These are phyloP conservation scores for Amesomyces nigricolor DNA, from an alignment of 2,329 filamentous ascomycete species.

Conservation along the genomic window DNA sequence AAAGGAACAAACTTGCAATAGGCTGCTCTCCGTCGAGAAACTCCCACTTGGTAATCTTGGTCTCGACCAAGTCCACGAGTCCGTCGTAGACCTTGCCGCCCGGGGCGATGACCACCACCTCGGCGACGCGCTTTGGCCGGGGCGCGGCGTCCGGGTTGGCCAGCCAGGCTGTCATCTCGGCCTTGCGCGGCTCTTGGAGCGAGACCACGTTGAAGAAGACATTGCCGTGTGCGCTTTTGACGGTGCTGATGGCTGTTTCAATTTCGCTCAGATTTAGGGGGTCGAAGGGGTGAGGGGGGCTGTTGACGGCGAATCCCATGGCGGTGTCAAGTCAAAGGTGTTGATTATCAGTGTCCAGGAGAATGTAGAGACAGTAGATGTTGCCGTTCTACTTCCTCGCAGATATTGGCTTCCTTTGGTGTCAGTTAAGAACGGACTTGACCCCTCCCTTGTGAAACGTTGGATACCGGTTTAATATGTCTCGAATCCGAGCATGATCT, in stretches of 20 bases:
- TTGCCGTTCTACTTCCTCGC: no score
- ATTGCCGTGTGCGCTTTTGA: conserved; percentile 63
- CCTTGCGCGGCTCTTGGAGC: conserved; percentile 78
- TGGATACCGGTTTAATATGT: no score
- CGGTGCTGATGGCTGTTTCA: conserved; percentile 59
- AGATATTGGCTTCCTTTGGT: no score
- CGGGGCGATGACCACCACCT: conserved; percentile 74
- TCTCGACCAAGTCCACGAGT: conserved; percentile 64
- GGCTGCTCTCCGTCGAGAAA: conserved; percentile 72
- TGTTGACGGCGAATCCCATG: conserved; percentile 16
- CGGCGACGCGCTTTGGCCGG: conserved; percentile 66
- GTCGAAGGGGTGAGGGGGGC: conserved; percentile 62
- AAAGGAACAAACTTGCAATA: conserved; percentile 48
- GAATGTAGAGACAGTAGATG: not conserved
- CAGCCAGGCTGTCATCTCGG: conserved; percentile 75
- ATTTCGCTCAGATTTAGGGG: conserved; percentile 71
- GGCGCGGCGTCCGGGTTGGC: conserved; percentile 54
- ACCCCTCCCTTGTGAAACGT: no score
- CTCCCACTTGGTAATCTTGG: conserved; percentile 68
- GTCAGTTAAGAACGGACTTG: no score
- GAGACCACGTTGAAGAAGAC: conserved; percentile 84
- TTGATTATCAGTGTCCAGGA: not conserved
- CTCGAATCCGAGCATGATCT: no score
- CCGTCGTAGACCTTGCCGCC: conserved; percentile 80
- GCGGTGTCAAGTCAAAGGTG: not conserved